Conservation (phyloP, 139 green algal genomes). For the Pedinophyceae sp. region DNA sequence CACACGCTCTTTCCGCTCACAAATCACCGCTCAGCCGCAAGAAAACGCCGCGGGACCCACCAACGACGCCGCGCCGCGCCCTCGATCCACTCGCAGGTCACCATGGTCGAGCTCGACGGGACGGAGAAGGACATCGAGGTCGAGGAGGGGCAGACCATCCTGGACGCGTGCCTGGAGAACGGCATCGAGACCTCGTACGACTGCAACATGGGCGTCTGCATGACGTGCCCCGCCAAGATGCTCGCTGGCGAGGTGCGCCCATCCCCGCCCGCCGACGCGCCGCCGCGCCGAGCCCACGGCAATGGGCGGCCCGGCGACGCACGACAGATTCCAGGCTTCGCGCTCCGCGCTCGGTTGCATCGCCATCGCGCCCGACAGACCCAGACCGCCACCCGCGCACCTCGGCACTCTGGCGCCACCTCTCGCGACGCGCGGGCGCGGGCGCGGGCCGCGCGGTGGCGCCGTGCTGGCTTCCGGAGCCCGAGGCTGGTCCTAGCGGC, state of each 20-base stretch:
- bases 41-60: too few species aligned
- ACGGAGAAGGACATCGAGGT: too few species aligned
- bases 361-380: not conserved
- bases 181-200: conserved; percentile 67
- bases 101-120: too few species aligned
- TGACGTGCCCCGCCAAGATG: conserved; percentile 55
- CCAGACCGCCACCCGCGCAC: not conserved
- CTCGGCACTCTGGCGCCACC: not conserved
- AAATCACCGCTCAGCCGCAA: too few species aligned
- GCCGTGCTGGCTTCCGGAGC: too few species aligned
- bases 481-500: too few species aligned
- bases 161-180: conserved; percentile 45
- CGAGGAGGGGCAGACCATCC: conserved; percentile 39
- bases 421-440: not conserved
- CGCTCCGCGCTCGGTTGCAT: not conserved
- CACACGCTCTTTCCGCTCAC: too few species aligned
- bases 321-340: too few species aligned
- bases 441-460: conserved; percentile 19
- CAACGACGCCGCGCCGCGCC: too few species aligned
- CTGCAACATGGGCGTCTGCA: conserved; percentile 81
- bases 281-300: not conserved
- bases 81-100: too few species aligned
- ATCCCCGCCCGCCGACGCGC: too few species aligned
- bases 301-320: conserved; percentile 7
- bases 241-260: too few species aligned